Evolutionary conservation across 192 early-diverging fungal genomes (phyloP), one percentile per base, ranked within the genome.

Genomic region (Martensiomyces pterosporus): DNA sequence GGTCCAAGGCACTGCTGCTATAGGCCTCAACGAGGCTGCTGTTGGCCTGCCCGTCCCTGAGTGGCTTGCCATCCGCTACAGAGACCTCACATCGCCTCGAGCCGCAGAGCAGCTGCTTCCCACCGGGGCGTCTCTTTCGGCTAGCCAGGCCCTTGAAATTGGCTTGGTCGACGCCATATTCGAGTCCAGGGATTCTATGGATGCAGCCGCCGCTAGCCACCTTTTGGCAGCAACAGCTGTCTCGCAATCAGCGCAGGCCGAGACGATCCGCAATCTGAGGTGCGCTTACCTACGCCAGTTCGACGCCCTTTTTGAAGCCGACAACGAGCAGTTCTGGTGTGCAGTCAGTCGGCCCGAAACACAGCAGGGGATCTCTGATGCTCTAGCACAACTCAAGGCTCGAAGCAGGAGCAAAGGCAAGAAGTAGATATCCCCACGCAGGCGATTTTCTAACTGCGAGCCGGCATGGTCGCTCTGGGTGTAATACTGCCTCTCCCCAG

Each of bases 11-110:
- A 13, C 23, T 33, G 39, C 39, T 48, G 15, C 15, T n/a, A 52
- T 69, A 14, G 66, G 66, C 19, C 66, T 69, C 13, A 69, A 69
- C 36, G 66, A 69, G 29, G 66, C 57, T 1, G 54, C 59, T 3
- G 59, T 69, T 9, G 66, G 66, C 13, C 40, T 69, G 37, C 59
- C 66, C 0, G 45, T 69, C 24, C 66, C 66, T 16, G 58, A 57
- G 35, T 69, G 66, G 66, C 59, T 69, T 32, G 49, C 45, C 7
- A 43, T 43, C 21, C 66, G 66, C 22, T 69, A 61, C 48, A 53
- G 57, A 45, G 49, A 62, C 17, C 46, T 69, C 47, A 69, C 59
- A 4, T 37, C 45, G 4, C 25, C 25, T 6, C 44, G 49, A 9
- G 38, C 42, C 6, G 66, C 66, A 24, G 66, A 69, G 29, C 39